Percentiles rank a stretch among this genome's conserved stretches.
phyloP scores from a whole-genome alignment of 495 filamentous ascomycete genomes.

The Aspergillus carlsbadensis region DNA sequence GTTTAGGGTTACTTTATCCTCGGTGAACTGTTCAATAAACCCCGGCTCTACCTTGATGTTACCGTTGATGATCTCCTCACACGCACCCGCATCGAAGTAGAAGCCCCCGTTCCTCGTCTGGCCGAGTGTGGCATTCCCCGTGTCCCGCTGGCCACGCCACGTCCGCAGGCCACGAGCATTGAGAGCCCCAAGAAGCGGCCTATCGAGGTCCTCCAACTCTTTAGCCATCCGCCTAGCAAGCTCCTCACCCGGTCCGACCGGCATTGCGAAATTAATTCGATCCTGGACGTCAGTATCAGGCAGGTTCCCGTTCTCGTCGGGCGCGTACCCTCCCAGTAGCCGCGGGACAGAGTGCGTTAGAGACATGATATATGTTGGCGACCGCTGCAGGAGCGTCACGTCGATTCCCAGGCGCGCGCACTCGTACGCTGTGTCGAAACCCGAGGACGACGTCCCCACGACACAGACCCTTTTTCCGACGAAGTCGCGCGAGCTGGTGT shows the following conservation, averaged over 20 bases:
- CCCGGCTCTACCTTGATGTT: conserved; percentile 69
- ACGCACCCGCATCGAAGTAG: conserved; percentile 67
- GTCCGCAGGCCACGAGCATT: conserved; percentile 4
- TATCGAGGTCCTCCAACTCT: conserved; percentile 2
- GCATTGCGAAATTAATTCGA: not conserved
- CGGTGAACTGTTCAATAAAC: conserved; percentile 19
- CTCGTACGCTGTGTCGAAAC: conserved; percentile 5
- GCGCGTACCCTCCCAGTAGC: not conserved
- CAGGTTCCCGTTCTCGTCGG: not conserved
- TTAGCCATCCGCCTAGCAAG: not conserved
- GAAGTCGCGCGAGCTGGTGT: conserved; percentile 1
- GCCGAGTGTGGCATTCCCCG: conserved; percentile 19
- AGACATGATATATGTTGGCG: conserved; percentile 4
- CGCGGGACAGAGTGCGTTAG: conserved; percentile 3
- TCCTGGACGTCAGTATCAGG: not conserved
- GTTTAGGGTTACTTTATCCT: conserved; percentile 47
- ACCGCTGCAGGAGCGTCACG: conserved; percentile 8
- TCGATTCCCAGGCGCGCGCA: conserved; percentile 4
- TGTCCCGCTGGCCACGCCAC: conserved; percentile 28
- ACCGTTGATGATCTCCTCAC: conserved; percentile 63
- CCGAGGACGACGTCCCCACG: conserved; percentile 4
- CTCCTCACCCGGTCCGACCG: conserved; percentile 1
- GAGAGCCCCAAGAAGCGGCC: not conserved
- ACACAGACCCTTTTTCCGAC: conserved; percentile 7
- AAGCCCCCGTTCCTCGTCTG: conserved; percentile 62